A percentile compares a stretch with the other conserved stretches of the same genome.
Conservation (phyloP, 495 filamentous ascomycete species). For the Penicillium bialowiezense region DNA sequence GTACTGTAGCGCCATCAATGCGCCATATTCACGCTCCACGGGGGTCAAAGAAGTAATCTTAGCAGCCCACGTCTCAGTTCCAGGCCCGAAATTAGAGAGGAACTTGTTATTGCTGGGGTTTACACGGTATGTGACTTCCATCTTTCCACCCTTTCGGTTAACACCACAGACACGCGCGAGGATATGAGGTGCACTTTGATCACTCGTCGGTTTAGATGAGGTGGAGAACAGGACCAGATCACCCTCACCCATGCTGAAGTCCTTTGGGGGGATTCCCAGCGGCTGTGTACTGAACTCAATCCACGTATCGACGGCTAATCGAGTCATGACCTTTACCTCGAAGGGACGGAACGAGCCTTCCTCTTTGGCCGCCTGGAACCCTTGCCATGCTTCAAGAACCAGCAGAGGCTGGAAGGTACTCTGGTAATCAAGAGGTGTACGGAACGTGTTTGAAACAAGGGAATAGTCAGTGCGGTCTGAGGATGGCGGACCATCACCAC, state of each 20-base stretch:
- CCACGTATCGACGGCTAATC: constrained; percentile 87
- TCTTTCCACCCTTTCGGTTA: constrained; percentile 69
- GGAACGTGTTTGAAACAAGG: constrained; percentile 72
- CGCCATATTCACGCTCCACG: constrained; percentile 91
- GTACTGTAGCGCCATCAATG: constrained; percentile 83
- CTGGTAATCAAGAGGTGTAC: constrained; percentile 74
- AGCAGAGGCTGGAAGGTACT: constrained; percentile 86
- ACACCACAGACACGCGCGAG: constrained; percentile 79
- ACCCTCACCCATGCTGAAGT: constrained; percentile 72
- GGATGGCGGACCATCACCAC: constrained; percentile 76
- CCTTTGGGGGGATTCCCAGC: constrained; percentile 63
- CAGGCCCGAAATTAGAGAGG: constrained; percentile 50
- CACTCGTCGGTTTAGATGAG: constrained; percentile 59
- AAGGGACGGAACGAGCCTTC: constrained; percentile 75
- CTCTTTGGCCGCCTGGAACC: constrained; percentile 84
- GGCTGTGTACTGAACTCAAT: constrained; percentile 85
- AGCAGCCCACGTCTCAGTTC: constrained; percentile 64
- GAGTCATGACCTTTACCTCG: constrained; percentile 79
- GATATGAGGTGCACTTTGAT: constrained; percentile 67
- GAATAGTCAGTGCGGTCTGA: constrained; percentile 65
- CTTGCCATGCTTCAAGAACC: constrained; percentile 92
- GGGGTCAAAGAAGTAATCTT: constrained; percentile 87
- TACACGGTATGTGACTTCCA: constrained; percentile 83
- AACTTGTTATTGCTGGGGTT: constrained; percentile 57
- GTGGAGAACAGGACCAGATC: constrained; percentile 86